Base-by-base conservation (phyloP, 805 yeast genomes). In the Cyberlindnera saturnus region DNA sequence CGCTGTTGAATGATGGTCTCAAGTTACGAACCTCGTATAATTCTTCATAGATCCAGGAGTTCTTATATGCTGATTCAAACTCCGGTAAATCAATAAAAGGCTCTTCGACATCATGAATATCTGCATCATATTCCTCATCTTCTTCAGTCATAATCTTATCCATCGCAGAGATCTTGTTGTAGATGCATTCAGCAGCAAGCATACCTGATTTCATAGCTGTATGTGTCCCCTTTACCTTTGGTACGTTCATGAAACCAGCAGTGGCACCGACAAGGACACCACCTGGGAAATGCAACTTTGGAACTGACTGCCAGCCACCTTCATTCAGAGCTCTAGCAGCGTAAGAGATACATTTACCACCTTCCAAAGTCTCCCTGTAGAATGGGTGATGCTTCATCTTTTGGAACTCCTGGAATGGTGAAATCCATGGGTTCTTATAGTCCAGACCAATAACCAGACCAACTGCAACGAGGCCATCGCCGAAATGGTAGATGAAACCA, bases 261-360 rank as follows among this genome's bases (percentile, higher is more conserved):
- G 95, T 71, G 44, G 95, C 93, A 29, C 99, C 99, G 33, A 93
- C 91, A 26, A 93, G 67, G 8, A 89, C 82, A 41, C 99, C 99
- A 40, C 99, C 99, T 2, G 98, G 98, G 75, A 93, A 93, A 51
- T 82, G 70, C 43, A 93, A 71, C 59, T 82, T 77, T 19, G 99
- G 99, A 41, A 93, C 85, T 32, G 95, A 82, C 69, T 93, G 99
- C 53, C 72, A 74, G 1, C 99, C 99, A 49, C 99, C 99, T 67
- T 93, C 99, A 63, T 91, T 93, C 53, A 93, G 75, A 1, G 98
- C 96, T 55, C 99, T 76, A 4, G 99, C 99, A 15, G 87, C 99
- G 57, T 93, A 93, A 3, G 95, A 81, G 16, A 93, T 74, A 65
- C 98, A 93, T 58, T 82, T 87, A 17, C 99, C 99, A 34, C 95